These are phyloP conservation scores for Pseudonitzschia delicatissima DNA, from an alignment of 108 stramenopile genomes.

Conservation along the genomic window DNA sequence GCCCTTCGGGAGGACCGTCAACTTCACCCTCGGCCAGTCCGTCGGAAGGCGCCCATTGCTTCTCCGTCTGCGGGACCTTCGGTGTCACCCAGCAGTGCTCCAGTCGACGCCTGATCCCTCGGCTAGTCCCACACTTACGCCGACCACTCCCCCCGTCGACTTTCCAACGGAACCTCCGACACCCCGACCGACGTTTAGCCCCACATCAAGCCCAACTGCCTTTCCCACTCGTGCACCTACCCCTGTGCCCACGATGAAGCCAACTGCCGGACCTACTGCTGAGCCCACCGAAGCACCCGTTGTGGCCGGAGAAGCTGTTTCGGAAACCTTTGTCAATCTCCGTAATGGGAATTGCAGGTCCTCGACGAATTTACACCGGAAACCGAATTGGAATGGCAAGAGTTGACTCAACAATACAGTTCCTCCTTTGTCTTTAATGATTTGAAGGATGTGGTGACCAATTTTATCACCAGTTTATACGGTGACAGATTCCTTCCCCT, in stretches of 20 bases:
- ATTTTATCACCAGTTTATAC: background rate
- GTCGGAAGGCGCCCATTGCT: too few relatives aligned
- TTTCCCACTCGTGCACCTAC: background rate
- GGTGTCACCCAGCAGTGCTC: background rate
- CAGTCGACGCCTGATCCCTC: background rate
- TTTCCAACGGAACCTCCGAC: conserved; percentile 2
- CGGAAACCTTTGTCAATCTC: background rate
- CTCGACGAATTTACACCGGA: background rate
- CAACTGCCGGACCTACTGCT: background rate
- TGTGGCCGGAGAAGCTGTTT: background rate
- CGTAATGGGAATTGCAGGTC: conserved; percentile 13
- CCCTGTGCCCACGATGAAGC: background rate
- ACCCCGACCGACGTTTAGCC: background rate
- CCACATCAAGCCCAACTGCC: background rate
- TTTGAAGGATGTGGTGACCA: conserved; percentile 5
- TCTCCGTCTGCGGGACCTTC: background rate
- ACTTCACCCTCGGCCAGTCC: background rate
- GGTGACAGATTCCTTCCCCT: background rate
- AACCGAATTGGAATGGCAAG: background rate
- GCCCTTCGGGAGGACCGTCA: background rate
- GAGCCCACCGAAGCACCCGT: background rate
- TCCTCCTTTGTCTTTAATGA: conserved; percentile 6
- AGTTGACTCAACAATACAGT: background rate
- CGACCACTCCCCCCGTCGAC: background rate
- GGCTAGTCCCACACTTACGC: background rate